Conservation (phyloP, 2,329 filamentous ascomycete genomes). For the Kalaharituber pfeilii region DNA sequence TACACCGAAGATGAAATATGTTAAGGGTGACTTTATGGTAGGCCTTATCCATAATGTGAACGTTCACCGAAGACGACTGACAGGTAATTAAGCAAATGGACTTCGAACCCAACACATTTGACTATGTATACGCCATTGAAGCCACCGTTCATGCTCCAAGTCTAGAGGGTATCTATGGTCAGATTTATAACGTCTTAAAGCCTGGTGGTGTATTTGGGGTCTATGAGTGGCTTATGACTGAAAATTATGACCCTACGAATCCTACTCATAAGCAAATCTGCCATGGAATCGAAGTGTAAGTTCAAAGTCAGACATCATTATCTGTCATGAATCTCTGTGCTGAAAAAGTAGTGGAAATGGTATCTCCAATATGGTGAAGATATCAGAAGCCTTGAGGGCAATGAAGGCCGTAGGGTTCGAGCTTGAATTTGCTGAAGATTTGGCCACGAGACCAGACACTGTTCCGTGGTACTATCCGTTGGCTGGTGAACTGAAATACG, state of each 20-base stretch:
- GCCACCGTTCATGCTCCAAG: constrained; percentile 88
- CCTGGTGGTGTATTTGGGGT: constrained; percentile 90
- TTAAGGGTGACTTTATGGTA: constrained; percentile 94
- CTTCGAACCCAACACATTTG: constrained; percentile 81
- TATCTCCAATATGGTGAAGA: constrained; percentile 91
- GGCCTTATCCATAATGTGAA: constrained; percentile 8
- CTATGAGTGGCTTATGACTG: constrained; percentile 99
- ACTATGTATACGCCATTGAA: constrained; percentile 93
- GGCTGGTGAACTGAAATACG: constrained; percentile 67
- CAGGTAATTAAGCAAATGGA: constrained; percentile 62
- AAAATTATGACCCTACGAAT: constrained; percentile 80
- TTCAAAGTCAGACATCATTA: background rate
- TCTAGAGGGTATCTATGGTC: constrained; percentile 77
- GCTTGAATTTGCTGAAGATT: constrained; percentile 65
- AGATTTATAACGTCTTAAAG: constrained; percentile 91
- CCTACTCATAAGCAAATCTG: constrained; percentile 74
- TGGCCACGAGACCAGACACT: constrained; percentile 56
- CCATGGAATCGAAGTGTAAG: constrained; percentile 66
- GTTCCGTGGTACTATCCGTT: constrained; percentile 92
- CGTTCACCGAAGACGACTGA: background rate
- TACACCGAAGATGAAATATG: constrained; percentile 60
- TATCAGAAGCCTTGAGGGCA: constrained; percentile 62
- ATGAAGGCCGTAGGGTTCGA: constrained; percentile 80
- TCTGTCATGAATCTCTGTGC: background rate
- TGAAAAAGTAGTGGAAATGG: constrained; percentile 49